Evolutionary conservation across 2,329 filamentous ascomycete species (phyloP).

Genomic region (Pestalotiopsis sp.): DNA sequence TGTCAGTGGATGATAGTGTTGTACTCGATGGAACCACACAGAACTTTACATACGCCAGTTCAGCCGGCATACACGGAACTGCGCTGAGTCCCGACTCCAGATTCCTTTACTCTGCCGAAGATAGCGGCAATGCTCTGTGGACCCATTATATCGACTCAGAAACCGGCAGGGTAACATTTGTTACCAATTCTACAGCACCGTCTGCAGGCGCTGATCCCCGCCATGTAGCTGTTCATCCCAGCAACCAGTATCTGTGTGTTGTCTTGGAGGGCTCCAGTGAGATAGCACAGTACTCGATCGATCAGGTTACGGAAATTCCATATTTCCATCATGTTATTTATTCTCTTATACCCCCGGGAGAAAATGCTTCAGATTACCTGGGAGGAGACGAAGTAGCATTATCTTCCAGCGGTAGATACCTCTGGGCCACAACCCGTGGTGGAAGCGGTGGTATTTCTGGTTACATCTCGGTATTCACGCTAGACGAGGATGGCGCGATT

Average conservation of each 20-base stretch:
- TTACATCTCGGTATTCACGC: slow-evolving; percentile 35
- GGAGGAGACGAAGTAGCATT: slow-evolving; percentile 34
- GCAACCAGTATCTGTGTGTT: not conserved
- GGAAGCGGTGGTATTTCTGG: slow-evolving; percentile 22
- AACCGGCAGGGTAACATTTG: not conserved
- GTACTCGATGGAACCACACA: slow-evolving; percentile 24
- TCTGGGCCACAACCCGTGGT: slow-evolving; percentile 33
- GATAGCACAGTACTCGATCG: not conserved
- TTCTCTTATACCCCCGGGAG: not conserved
- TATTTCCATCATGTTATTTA: not conserved
- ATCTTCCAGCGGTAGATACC: slow-evolving; percentile 26
- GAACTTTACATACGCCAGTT: not conserved
- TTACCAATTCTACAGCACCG: not conserved
- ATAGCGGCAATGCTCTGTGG: not conserved
- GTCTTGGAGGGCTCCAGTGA: not conserved
- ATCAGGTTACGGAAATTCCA: not conserved
- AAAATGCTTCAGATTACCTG: not conserved
- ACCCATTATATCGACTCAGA: not conserved
- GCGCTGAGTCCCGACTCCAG: not conserved
- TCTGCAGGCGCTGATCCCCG: not conserved
- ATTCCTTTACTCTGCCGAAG: not conserved
- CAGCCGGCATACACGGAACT: not conserved
- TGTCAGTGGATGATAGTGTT: slow-evolving; percentile 45
- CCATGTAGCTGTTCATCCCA: not conserved
- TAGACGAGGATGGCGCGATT: slow-evolving; percentile 30